Base-by-base conservation (phyloP, 352 stramenopile species). In the Phytophthora pinifolia region DNA sequence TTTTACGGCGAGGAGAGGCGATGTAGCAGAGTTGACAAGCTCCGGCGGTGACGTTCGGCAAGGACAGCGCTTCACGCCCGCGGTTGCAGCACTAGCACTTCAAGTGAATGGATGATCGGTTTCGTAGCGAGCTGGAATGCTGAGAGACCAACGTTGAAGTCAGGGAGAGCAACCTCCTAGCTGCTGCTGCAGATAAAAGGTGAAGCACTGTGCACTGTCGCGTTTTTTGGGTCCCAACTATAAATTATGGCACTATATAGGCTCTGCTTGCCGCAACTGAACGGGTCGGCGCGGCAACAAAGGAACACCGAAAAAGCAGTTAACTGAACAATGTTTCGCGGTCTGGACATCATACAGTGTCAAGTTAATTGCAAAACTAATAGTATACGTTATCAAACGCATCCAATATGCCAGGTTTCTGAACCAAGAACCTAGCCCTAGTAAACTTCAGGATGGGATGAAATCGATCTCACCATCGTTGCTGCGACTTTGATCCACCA, bases 361-460 rank as follows among this genome's bases (percentile, higher is more conserved):
- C 22, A 3, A 2, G 22, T 27, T 27, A 27, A 6, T 6, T 27
- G 22, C 22, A 27, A 27, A 27, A 27, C 22, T 27, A 27, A 27
- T 27, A 27, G 22, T 27, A 22, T 22, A 22, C 20, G 20, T 22
- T 22, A 27, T 27, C 4, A 27, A 27, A 27, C 22, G 22, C 22
- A 64, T 32, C 6, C 13, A 32, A 2, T 41, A 6, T 50, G 25
- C 10, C 18, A 56, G 38, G 45, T 57, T 62, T 43, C 13, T 57
- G 46, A 58, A 41, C 22, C 35, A 45, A 38, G 33, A 2, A 14
- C 43, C 32, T 30, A 46, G 32, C 53, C 53, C 29, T 43, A 57
- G 54, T 62, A 62, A 62, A 51, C 54, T 49, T 49, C 18, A 33
- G 38, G 36, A 62, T 56, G 35, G 22, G 54, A 61, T 48, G 53